Percentiles rank a stretch among this genome's conserved stretches.
Evolutionary conservation across 345 rosid genomes (phyloP).

Genomic region (Erysimum cheiranthoides): DNA sequence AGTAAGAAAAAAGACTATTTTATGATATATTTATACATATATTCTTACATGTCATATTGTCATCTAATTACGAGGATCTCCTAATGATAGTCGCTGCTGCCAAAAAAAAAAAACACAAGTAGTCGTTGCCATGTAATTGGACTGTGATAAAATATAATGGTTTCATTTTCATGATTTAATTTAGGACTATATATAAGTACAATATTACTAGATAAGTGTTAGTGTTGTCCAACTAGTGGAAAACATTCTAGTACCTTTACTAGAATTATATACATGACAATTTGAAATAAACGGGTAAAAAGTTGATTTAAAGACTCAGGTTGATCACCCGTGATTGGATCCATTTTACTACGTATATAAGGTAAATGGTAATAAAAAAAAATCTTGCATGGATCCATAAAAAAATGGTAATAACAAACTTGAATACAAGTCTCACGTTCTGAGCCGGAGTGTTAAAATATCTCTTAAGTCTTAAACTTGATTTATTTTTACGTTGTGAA

Average conservation of each 20-base stretch:
- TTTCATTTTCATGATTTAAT: not conserved
- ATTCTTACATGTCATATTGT: not conserved
- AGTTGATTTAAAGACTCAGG: not conserved
- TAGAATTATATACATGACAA: conserved; percentile 13
- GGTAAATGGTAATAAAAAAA: not conserved
- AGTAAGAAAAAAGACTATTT: not conserved
- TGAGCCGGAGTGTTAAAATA: not conserved
- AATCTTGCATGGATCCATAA: not conserved
- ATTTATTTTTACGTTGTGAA: not conserved
- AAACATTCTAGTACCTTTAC: conserved; percentile 27
- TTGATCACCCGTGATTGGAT: conserved; percentile 10
- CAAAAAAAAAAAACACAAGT: not conserved
- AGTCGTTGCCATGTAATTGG: conserved; percentile 43
- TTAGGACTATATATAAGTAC: not conserved
- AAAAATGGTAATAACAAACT: too few relatives aligned
- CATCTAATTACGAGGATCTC: conserved; percentile 5
- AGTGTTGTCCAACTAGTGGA: conserved; percentile 19
- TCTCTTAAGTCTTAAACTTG: not conserved
- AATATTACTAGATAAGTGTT: conserved; percentile 12
- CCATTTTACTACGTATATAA: not conserved
- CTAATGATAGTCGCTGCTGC: not conserved
- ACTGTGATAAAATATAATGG: not conserved
- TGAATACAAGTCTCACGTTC: not conserved
- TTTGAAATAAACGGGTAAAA: conserved; percentile 6
- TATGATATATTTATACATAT: not conserved